These are phyloP conservation scores for Cubamyces sp. DNA, from an alignment of 768 basidiomycete species.

Conservation along the genomic window DNA sequence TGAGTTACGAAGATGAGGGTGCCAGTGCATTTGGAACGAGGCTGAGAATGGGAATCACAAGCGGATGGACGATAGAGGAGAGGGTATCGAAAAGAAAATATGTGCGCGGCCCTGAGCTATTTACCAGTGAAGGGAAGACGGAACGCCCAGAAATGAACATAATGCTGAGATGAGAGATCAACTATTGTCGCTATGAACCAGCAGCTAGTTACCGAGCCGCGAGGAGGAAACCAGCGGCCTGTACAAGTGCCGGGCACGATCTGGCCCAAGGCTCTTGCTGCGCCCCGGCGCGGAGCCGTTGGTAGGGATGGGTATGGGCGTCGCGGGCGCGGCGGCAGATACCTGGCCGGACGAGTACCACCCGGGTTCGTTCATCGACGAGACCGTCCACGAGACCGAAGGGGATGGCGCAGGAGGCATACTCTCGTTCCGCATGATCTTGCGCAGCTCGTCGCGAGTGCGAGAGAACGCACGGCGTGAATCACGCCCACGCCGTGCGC, in stretches of 20 bases:
- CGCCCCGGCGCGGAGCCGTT: slow-evolving; percentile 1
- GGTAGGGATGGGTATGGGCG: slow-evolving; percentile 23
- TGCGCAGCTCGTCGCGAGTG: slow-evolving; percentile 14
- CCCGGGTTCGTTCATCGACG: background rate
- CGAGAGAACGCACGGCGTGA: slow-evolving; percentile 11
- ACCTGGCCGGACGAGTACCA: slow-evolving; percentile 12
- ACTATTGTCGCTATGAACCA: background rate
- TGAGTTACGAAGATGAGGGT: background rate
- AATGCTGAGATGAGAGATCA: background rate
- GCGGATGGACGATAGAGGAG: no score
- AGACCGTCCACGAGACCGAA: slow-evolving; percentile 21
- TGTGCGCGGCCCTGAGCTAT: no score
- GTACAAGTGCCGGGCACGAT: slow-evolving; percentile 2
- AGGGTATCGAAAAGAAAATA: no score
- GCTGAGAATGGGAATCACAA: no score
- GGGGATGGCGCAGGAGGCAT: slow-evolving; percentile 28
- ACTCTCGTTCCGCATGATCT: slow-evolving; percentile 28
- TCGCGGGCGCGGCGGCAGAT: slow-evolving; percentile 13
- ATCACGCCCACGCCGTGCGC: slow-evolving; percentile 18
- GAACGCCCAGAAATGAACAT: background rate
- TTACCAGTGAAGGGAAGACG: no score
- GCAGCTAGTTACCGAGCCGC: background rate
- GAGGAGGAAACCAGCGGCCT: slow-evolving; percentile 5
- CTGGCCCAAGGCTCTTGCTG: slow-evolving; percentile 21
- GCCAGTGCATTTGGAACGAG: background rate